phyloP scores from a whole-genome alignment of 2,329 filamentous ascomycete species.

The Diaporthe aspalathi region DNA sequence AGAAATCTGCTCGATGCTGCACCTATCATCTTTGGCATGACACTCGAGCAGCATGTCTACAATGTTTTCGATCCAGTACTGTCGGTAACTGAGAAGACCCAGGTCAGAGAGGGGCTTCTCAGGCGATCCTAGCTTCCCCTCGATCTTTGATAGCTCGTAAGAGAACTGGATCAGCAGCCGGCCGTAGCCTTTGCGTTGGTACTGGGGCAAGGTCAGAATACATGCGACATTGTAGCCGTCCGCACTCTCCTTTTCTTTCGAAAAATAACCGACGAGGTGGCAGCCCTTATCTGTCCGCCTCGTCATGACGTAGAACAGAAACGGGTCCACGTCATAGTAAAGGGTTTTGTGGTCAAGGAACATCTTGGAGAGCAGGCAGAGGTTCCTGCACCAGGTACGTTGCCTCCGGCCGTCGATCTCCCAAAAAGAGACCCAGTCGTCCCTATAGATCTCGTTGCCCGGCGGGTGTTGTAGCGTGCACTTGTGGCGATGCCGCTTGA shows the following conservation, averaged over 20 bases:
- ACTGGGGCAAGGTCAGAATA: conserved; percentile 96
- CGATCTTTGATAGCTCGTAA: conserved; percentile 95
- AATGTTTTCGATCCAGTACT: conserved; percentile 97
- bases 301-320: conserved; percentile 98
- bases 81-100: conserved; percentile 91
- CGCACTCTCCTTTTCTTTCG: conserved; percentile 96
- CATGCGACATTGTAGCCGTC: conserved; percentile 98
- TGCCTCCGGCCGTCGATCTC: conserved; percentile 96
- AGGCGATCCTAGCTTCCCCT: conserved; percentile 93
- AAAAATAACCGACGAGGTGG: conserved; percentile 99
- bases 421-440: conserved; percentile 93
- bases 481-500: conserved; percentile 87
- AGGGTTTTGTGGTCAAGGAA: conserved; percentile 98
- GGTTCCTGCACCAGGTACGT: conserved; percentile 94
- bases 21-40: conserved; percentile 75
- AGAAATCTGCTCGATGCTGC: conserved; percentile 88
- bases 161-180: conserved; percentile 95
- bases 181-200: conserved; percentile 94
- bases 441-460: conserved; percentile 97
- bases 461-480: conserved; percentile 93
- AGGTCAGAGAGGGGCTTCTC: conserved; percentile 97
- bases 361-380: conserved; percentile 94
- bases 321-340: conserved; percentile 99
- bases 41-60: conserved; percentile 84
- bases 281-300: conserved; percentile 88